phyloP scores from a whole-genome alignment of 176 grass and related monocot genomes.

The Lolium perenne region DNA sequence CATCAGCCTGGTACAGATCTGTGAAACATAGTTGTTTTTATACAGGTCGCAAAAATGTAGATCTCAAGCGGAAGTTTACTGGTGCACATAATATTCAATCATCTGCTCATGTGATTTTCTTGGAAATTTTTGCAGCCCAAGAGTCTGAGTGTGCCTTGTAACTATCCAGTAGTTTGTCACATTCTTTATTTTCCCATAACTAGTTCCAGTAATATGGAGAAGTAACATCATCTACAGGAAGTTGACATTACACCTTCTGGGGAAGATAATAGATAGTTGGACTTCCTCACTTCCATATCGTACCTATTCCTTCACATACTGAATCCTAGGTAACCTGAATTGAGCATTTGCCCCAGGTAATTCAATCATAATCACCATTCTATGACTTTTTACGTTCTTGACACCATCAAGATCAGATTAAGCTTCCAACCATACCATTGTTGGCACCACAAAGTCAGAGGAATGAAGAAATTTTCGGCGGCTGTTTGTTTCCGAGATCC shows the following conservation, averaged over 20 bases:
- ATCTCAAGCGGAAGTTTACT: neutral
- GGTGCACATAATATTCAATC: neutral
- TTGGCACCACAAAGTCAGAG: neutral
- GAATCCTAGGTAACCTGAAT: neutral
- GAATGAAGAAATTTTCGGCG: constrained; percentile 11
- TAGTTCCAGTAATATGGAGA: neutral
- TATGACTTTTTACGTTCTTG: neutral
- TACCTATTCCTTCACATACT: constrained; percentile 19
- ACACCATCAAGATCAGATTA: neutral
- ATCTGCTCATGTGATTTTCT: neutral
- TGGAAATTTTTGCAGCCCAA: neutral
- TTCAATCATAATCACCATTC: constrained; percentile 17
- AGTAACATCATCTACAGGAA: neutral
- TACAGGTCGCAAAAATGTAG: neutral
- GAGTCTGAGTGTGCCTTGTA: too few relatives aligned
- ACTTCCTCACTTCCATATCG: neutral
- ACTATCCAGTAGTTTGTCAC: too few relatives aligned
- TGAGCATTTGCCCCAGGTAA: constrained; percentile 5
- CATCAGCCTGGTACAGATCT: constrained; percentile 12
- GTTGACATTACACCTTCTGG: neutral
- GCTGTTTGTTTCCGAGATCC: constrained; percentile 11
- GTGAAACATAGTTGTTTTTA: constrained; percentile 16
- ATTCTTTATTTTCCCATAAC: neutral
- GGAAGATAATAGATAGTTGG: neutral
- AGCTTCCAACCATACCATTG: constrained; percentile 13